A percentile compares a stretch with the other conserved stretches of the same genome.
These are phyloP conservation scores for Pseudocercospora vitis DNA, from an alignment of 2,329 filamentous ascomycete species.

Conservation along the genomic window DNA sequence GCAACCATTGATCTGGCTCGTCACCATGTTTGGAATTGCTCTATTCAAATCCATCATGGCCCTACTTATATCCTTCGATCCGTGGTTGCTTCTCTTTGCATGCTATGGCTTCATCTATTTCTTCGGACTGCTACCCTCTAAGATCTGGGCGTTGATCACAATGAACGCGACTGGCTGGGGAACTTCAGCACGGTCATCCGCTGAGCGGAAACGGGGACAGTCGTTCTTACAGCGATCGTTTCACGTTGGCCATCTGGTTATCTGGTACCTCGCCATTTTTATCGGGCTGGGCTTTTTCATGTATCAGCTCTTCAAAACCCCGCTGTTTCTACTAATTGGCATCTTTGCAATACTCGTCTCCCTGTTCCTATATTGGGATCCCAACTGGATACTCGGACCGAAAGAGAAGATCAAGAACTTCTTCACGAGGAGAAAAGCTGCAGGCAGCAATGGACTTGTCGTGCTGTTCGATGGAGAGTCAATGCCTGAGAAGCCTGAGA, in stretches of 20 bases:
- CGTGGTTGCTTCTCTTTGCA: constrained; percentile 12
- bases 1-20: constrained; percentile 10
- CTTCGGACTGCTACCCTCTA: constrained; percentile 10
- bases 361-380: constrained; percentile 11
- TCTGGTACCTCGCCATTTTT: constrained; percentile 14
- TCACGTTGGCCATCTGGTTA: constrained; percentile 12
- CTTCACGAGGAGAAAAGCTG: background rate
- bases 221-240: constrained; percentile 10
- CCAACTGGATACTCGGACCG: background rate
- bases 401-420: background rate
- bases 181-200: constrained; percentile 10
- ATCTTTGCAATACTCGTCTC: background rate
- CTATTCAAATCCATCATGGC: constrained; percentile 10
- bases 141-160: constrained; percentile 11
- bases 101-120: constrained; percentile 14
- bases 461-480: no score
- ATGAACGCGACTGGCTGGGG: constrained; percentile 12
- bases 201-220: constrained; percentile 8
- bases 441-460: no score
- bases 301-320: background rate
- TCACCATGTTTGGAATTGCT: constrained; percentile 11
- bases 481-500: no score
- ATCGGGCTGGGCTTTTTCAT: constrained; percentile 9
- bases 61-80: constrained; percentile 7
- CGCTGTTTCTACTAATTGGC: background rate